These are phyloP conservation scores for Helicocarpus griseus DNA, from an alignment of 2,329 filamentous ascomycete genomes.

Conservation along the genomic window DNA sequence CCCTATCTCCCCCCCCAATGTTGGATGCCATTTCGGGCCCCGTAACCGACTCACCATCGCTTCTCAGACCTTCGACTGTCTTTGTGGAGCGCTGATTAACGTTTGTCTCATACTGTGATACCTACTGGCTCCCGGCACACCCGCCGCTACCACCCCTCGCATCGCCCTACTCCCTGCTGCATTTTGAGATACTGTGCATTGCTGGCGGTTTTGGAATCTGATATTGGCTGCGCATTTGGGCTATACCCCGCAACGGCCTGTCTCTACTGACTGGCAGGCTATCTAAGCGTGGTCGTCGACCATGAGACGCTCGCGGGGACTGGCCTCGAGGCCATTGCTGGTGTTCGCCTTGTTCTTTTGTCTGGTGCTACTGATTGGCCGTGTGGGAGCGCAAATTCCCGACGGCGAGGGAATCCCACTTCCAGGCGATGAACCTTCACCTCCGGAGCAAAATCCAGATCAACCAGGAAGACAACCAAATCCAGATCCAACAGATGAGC, in stretches of 20 bases:
- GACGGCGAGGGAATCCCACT: conserved; percentile 2
- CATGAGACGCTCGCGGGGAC: conserved; percentile 7
- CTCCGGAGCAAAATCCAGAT: too few species aligned
- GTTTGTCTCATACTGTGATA: not conserved
- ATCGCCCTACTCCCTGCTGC: not conserved
- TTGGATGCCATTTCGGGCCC: not conserved
- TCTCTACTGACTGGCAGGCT: not conserved
- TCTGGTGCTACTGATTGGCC: conserved; percentile 11
- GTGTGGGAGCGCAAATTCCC: conserved; percentile 12
- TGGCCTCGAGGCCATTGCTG: conserved; percentile 8
- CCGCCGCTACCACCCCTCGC: not conserved
- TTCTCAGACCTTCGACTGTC: not conserved
- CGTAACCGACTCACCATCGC: not conserved
- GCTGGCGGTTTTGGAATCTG: not conserved
- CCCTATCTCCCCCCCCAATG: not conserved
- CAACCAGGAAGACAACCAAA: not conserved
- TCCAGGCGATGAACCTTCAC: too few species aligned
- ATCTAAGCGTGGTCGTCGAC: not conserved
- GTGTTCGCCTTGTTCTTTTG: conserved; percentile 14
- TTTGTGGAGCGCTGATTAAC: not conserved
- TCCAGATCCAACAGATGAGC: not conserved
- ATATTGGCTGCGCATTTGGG: not conserved
- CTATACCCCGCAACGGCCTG: not conserved
- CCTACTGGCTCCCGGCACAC: not conserved
- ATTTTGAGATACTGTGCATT: not conserved